Base-by-base conservation (phyloP, 164 flowering plant genomes). In the Aristolochia fimbriata region DNA sequence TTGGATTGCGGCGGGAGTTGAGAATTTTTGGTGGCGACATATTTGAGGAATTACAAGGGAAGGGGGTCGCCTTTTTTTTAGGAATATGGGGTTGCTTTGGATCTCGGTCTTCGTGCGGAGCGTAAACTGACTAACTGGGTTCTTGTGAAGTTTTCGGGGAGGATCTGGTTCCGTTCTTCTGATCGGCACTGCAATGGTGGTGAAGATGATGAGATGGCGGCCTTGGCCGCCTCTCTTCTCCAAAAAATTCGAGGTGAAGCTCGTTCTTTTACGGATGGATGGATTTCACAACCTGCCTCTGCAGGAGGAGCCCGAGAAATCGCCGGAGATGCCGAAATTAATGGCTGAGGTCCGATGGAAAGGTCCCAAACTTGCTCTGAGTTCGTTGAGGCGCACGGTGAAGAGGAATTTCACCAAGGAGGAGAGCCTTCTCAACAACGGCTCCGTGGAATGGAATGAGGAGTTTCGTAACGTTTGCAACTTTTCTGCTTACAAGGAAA, bases 171-270 rank as follows among this genome's bases (percentile, higher is more conserved):
- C 46, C 17, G 19, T 15, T 23, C 15, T 22, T 37, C 17, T 10
- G 24, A 19, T 62, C 33, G n/a, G 47, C 43, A 23, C 61, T 45
- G 51, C 58, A 73, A 90, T 83, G 97, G 97, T 82, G 76, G 99
- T 84, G 85, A 88, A 78, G 77, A 88, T 90, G 94, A 94, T 91
- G 85, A 79, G 71, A 74, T 88, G 99, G 99, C 77, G 96, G 68
- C 96, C 96, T 33, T 88, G 97, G 99, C 96, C 95, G 67, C 93
- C 95, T 9, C 61, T 76, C 57, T 47, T 66, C 55, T 57, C 88
- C 69, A 84, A 58, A 68, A 90, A 88, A 75, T 91, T 75, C 68
- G 85, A 83, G 77, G 97, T 91, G 56, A 86, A 68, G 68, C 68
- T 94, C 14, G 73, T 74, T 8, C 71, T 94, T n/a, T 16, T 70